A percentile compares a stretch with the other conserved stretches of the same genome.
Evolutionary conservation across 129 eudicot genomes (phyloP).

Genomic region (Sambucus nigra): DNA sequence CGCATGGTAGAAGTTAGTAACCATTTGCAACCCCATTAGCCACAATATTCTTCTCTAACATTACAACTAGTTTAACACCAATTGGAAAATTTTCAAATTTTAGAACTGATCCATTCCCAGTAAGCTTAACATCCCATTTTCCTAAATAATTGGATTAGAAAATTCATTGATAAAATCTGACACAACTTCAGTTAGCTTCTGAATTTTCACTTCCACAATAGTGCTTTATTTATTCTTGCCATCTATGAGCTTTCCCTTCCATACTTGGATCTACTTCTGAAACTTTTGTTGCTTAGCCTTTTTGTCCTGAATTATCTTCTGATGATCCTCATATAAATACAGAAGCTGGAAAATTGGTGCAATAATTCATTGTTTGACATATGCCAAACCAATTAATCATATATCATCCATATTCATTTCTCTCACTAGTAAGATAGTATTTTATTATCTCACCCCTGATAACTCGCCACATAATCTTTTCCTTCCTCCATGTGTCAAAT

Average conservation of each 20-base stretch:
- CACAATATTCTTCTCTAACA: constrained; percentile 9
- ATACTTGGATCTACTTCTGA: constrained; percentile 13
- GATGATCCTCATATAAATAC: constrained; percentile 13
- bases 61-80: constrained; percentile 5
- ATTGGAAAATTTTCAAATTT: constrained; percentile 5
- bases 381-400: too few species aligned
- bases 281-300: constrained; percentile 14
- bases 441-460: too few species aligned
- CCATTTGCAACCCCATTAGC: constrained; percentile 19
- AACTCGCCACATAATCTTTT: too few species aligned
- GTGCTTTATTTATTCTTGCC: constrained; percentile 13
- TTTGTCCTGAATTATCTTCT: constrained; percentile 12
- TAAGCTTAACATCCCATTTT: constrained; percentile 7
- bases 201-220: too few species aligned
- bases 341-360: too few species aligned
- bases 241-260: constrained; percentile 26
- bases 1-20: constrained; percentile 9
- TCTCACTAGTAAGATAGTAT: too few species aligned
- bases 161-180: constrained; percentile 2
- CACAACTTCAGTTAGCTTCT: constrained; percentile 5
- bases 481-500: too few species aligned
- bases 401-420: too few species aligned
- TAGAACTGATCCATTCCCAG: constrained; percentile 6
- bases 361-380: too few species aligned
- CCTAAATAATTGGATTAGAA: background rate